These are phyloP conservation scores for Periconia sp. DNA, from an alignment of 2,329 filamentous ascomycete species.

Conservation along the genomic window DNA sequence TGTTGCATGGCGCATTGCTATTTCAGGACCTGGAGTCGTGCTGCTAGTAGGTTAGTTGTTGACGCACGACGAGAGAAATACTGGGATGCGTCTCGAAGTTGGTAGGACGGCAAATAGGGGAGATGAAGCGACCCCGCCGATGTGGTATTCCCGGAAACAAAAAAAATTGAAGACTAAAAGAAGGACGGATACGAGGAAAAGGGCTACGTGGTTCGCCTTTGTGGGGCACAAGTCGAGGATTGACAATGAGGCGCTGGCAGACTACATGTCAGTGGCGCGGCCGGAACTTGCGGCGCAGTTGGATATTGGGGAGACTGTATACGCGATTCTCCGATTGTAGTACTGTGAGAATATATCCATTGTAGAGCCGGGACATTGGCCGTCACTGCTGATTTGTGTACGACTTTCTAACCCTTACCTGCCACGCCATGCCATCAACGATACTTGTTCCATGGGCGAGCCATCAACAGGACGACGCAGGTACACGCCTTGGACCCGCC, in stretches of 20 bases:
- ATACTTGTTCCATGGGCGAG: too few relatives aligned
- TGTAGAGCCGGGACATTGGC: too few relatives aligned
- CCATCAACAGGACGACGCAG: not conserved
- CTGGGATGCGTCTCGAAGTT: not conserved
- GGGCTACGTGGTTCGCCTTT: not conserved
- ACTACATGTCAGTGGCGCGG: not conserved
- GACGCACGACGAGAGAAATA: not conserved
- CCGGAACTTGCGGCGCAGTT: too few relatives aligned
- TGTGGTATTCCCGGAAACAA: not conserved
- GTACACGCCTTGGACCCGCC: too few relatives aligned
- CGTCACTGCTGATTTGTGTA: too few relatives aligned
- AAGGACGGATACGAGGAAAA: not conserved
- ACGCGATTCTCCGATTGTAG: too few relatives aligned
- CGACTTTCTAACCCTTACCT: not conserved
- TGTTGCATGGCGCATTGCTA: not conserved
- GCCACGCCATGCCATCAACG: not conserved
- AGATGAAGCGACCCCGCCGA: not conserved
- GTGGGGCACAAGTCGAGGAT: too few relatives aligned
- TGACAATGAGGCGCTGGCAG: not conserved
- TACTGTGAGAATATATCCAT: too few relatives aligned
- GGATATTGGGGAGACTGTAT: too few relatives aligned
- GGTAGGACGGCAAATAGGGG: not conserved
- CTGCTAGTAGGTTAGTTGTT: too few relatives aligned
- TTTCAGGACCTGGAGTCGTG: not conserved
- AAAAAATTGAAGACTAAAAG: not conserved